phyloP scores from a whole-genome alignment of 306 rosid species.

The Vigna trinervia region DNA sequence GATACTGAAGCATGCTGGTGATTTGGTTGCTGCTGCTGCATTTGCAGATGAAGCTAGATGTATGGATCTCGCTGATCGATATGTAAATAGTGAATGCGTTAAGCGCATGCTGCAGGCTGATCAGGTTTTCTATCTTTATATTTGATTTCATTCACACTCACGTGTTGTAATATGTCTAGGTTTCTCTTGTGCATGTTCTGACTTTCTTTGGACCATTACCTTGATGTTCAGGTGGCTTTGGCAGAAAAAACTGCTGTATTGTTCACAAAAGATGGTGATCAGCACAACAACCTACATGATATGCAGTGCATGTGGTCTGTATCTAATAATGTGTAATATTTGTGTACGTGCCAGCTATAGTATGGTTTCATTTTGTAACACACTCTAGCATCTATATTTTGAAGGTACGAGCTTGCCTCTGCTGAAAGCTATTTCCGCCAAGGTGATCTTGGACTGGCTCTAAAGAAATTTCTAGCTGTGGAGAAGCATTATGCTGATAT shows the following conservation, averaged over 20 bases:
- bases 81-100: conserved; percentile 95
- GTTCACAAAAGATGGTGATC: conserved; percentile 99
- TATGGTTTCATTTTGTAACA: conserved; percentile 41
- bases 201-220: conserved; percentile 14
- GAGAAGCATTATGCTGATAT: conserved; percentile 99
- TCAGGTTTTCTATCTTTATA: conserved; percentile 61
- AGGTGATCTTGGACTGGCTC: conserved; percentile 90
- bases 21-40: conserved; percentile 93
- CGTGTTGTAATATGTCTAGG: conserved; percentile 18
- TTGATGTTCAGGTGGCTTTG: conserved; percentile 72
- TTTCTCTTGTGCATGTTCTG: conserved; percentile 35
- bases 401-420: conserved; percentile 97
- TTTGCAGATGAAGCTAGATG: conserved; percentile 99
- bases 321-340: conserved; percentile 40
- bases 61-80: conserved; percentile 99
- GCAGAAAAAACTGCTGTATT: conserved; percentile 97
- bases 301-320: conserved; percentile 99
- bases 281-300: conserved; percentile 97
- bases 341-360: conserved; percentile 17
- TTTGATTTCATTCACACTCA: conserved; percentile 28
- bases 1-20: conserved; percentile 98
- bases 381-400: conserved; percentile 35
- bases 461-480: conserved; percentile 91
- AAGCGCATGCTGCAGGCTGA: conserved; percentile 99
- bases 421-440: conserved; percentile 98